Evolutionary conservation across 768 basidiomycete species (phyloP), one percentile per base, ranked within the genome.

Genomic region (Pleurotus cornucopiae): DNA sequence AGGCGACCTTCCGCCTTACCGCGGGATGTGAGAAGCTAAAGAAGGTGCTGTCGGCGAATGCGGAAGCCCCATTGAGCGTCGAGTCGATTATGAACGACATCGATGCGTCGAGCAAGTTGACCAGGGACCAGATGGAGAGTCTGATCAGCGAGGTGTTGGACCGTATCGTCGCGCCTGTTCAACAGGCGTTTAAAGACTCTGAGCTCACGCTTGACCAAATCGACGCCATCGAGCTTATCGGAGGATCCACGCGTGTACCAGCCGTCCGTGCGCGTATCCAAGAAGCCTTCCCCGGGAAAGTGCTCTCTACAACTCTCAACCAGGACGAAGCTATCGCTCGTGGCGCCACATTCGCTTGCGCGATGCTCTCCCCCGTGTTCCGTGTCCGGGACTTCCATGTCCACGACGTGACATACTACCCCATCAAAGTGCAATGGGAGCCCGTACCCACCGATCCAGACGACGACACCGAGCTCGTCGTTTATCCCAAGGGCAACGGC

Each of bases 251-350:
- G 1, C 94, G 95, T 73, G 79, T 98, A 55, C 96, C 96, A 20
- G 86, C 95, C 26, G 89, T 98, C 67, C 93, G 95, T 67, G 76
- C 82, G 38, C 83, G 87, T 68, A 95, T 99, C 73, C 85, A 89
- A 66, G 77, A 82, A 30, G 88, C 85, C 60, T 94, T 97, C 74
- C 76, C 77, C 38, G 90, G 89, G 53, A 94, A 94, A 73, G 56
- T 73, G n/a, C 87, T 98, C 61, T 89, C 83, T 14, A 88, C 88
- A 62, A 98, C 97, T 30, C 86, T 96, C 68, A 99, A 98, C 80
- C 93, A 95, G 75, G 97, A 98, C 63, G 97, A 98, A 76, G 95
- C 97, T 58, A 81, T 94, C 63, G 94, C 93, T 6, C 91, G 96
- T 45, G 97, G 96, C 41, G 91, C 94, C 49, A 98, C 97, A 55